phyloP scores from a whole-genome alignment of 257 asterid genomes.

The Capsicum rhomboideum region DNA sequence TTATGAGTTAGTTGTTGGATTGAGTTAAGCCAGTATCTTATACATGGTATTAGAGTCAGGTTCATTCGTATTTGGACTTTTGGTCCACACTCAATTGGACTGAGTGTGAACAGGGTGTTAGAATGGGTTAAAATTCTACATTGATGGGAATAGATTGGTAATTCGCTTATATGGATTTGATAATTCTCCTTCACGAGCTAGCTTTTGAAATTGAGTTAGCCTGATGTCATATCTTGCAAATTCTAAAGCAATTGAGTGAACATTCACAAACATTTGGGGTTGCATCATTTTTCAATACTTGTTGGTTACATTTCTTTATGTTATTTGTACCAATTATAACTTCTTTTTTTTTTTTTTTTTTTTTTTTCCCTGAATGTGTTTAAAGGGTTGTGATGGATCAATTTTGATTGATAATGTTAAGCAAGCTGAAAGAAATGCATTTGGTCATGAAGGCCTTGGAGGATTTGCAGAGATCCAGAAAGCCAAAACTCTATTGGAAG shows the following conservation, averaged over 20 bases:
- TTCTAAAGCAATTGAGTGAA: neutral
- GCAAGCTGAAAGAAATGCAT: conserved; percentile 14
- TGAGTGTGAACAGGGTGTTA: neutral
- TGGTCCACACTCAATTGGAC: neutral
- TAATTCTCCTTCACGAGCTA: neutral
- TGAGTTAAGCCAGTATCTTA: neutral
- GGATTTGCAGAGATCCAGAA: conserved; percentile 19
- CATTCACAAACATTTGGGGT: neutral
- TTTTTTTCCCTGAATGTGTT: too few relatives aligned
- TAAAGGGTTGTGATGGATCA: conserved; percentile 44
- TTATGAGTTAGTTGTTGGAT: too few relatives aligned
- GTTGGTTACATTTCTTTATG: neutral
- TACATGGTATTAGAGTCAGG: too few relatives aligned
- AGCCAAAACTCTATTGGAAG: conserved; percentile 25
- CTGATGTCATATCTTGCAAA: neutral
- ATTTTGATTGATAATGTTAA: conserved; percentile 17
- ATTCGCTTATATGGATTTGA: neutral
- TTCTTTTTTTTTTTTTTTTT: neutral
- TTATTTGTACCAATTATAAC: neutral
- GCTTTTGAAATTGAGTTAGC: neutral
- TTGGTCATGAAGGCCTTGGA: conserved; percentile 23
- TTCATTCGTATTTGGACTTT: too few relatives aligned
- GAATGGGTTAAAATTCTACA: neutral
- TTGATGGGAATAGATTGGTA: neutral
- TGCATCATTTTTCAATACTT: too few relatives aligned